A percentile compares a stretch with the other conserved stretches of the same genome.
These are phyloP conservation scores for Penicillium sp. DNA, from an alignment of 2,329 filamentous ascomycete genomes.

Conservation along the genomic window DNA sequence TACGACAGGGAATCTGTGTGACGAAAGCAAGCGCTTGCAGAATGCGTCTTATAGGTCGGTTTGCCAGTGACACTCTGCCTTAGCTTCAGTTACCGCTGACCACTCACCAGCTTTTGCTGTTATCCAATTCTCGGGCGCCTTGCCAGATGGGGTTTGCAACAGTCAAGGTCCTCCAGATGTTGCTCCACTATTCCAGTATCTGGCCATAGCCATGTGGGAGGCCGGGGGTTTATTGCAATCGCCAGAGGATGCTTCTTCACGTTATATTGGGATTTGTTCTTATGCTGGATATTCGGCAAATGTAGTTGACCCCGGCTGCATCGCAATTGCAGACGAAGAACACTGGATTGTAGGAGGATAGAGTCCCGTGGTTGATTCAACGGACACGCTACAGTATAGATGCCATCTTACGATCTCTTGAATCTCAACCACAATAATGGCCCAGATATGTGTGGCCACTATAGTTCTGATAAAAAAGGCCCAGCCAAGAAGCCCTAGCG, in stretches of 20 bases:
- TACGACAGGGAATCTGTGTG: constrained; percentile 13
- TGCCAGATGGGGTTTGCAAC: not conserved
- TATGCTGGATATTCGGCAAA: not conserved
- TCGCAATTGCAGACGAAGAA: not conserved
- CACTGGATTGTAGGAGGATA: not conserved
- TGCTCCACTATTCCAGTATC: not conserved
- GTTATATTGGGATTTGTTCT: not conserved
- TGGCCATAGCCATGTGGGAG: constrained; percentile 1
- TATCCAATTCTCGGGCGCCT: not conserved
- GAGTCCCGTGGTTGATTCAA: not conserved
- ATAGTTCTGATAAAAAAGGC: constrained; percentile 1
- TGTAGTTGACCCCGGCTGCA: not conserved
- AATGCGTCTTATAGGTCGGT: constrained; percentile 28
- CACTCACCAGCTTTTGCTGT: constrained; percentile 16
- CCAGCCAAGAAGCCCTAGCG: not conserved
- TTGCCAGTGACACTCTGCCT: constrained; percentile 12
- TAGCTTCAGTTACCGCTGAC: constrained; percentile 17
- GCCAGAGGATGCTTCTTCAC: not conserved
- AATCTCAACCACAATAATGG: not conserved
- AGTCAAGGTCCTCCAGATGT: not conserved
- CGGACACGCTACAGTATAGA: not conserved
- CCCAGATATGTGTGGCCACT: constrained; percentile 1
- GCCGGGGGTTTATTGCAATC: not conserved
- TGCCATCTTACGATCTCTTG: not conserved
- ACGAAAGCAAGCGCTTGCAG: constrained; percentile 36